phyloP scores from a whole-genome alignment of 768 basidiomycete genomes.

The Lepiota brunneoincarnata region DNA sequence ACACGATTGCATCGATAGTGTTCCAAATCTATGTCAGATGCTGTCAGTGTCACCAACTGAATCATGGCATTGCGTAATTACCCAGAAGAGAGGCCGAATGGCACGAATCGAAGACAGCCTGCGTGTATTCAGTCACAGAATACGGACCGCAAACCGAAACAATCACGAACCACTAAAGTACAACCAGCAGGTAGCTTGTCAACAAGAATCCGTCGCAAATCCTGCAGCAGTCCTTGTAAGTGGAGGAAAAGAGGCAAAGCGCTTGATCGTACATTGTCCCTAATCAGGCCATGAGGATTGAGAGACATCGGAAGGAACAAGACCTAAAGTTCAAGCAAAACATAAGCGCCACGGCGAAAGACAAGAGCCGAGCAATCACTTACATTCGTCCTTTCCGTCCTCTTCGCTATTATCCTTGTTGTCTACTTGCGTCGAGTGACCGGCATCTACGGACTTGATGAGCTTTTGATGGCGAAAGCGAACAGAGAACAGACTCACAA shows the following conservation, averaged over 20 bases:
- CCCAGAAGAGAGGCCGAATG: constrained; percentile 41
- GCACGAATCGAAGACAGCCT: constrained; percentile 37
- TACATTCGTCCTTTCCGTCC: constrained; percentile 55
- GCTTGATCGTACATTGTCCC: constrained; percentile 31
- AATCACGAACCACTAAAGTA: constrained; percentile 30
- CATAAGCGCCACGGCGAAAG: neutral
- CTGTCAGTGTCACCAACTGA: neutral
- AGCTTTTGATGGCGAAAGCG: neutral
- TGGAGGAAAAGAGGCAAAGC: neutral
- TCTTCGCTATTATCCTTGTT: constrained; percentile 43
- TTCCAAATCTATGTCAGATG: constrained; percentile 32
- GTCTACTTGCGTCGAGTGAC: constrained; percentile 45
- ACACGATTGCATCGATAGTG: constrained; percentile 44
- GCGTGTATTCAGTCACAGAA: neutral
- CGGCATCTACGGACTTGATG: constrained; percentile 33
- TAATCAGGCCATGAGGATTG: constrained; percentile 23
- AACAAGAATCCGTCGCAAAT: constrained; percentile 33
- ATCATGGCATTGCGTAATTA: constrained; percentile 10
- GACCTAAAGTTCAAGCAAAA: constrained; percentile 21
- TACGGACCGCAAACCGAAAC: neutral
- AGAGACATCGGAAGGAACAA: constrained; percentile 34
- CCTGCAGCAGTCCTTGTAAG: constrained; percentile 18
- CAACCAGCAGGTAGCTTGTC: constrained; percentile 33
- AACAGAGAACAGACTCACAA: constrained; percentile 32
- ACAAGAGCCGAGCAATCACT: constrained; percentile 3